These are phyloP conservation scores for Lactarius tabidus DNA, from an alignment of 768 basidiomycete species.

Conservation along the genomic window DNA sequence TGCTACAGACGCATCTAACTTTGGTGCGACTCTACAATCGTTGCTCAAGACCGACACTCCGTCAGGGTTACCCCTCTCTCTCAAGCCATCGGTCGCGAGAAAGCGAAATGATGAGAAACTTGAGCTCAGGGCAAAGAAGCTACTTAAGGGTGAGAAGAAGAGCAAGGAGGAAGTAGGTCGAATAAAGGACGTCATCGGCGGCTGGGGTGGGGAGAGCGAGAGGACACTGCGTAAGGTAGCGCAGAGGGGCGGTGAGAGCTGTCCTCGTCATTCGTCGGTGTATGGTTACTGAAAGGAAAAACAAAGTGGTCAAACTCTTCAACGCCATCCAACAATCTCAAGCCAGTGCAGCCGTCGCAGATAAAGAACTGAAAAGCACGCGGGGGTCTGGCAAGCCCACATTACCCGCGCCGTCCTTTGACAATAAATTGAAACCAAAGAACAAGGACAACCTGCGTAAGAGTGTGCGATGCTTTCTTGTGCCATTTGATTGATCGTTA, in stretches of 20 bases:
- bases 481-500: constrained; percentile 12
- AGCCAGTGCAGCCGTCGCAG: constrained; percentile 45
- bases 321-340: constrained; percentile 85
- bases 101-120: constrained; percentile 73
- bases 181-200: constrained; percentile 70
- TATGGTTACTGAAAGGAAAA: neutral
- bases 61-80: constrained; percentile 65
- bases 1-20: constrained; percentile 68
- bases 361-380: constrained; percentile 54
- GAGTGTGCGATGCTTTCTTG: neutral
- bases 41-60: constrained; percentile 70
- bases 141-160: constrained; percentile 65
- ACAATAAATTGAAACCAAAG: constrained; percentile 45
- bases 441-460: constrained; percentile 54
- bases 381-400: constrained; percentile 73
- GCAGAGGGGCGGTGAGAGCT: constrained; percentile 70
- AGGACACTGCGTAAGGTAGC: constrained; percentile 76
- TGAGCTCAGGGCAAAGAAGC: constrained; percentile 66
- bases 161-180: constrained; percentile 68
- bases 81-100: constrained; percentile 68
- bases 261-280: neutral
- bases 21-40: constrained; percentile 70
- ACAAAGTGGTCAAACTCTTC: constrained; percentile 75
- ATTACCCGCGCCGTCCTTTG: constrained; percentile 58
- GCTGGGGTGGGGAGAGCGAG: constrained; percentile 86